Conservation (phyloP, 164 flowering plant genomes). For the Tetracentron sinense region DNA sequence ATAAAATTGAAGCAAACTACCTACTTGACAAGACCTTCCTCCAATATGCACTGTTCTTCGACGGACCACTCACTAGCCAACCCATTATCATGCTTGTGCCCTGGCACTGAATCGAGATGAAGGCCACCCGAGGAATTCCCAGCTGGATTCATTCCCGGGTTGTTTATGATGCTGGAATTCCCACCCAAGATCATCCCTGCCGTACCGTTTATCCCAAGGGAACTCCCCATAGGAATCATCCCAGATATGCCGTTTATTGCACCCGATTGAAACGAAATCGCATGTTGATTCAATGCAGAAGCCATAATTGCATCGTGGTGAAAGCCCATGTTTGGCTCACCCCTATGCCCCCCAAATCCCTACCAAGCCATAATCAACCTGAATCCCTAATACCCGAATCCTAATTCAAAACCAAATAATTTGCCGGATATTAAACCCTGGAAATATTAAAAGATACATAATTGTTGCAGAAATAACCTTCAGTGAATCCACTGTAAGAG, state of each 20-base stretch:
- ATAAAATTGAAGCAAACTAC: conserved; percentile 25
- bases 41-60: conserved; percentile 77
- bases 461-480: not conserved
- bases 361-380: conserved; percentile 10
- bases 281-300: conserved; percentile 42
- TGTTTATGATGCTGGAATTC: conserved; percentile 31
- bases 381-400: not conserved
- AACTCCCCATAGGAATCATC: conserved; percentile 39
- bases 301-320: conserved; percentile 32
- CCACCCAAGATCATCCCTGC: conserved; percentile 35
- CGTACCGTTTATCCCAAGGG: conserved; percentile 25
- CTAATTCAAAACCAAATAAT: not conserved
- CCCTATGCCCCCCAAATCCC: conserved; percentile 35
- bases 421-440: not conserved
- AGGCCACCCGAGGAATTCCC: conserved; percentile 43
- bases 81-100: conserved; percentile 68
- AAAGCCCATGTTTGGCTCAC: conserved; percentile 54
- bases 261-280: conserved; percentile 49
- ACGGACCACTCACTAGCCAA: conserved; percentile 84
- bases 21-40: conserved; percentile 79
- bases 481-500: not conserved
- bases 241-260: conserved; percentile 39
- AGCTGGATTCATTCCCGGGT: conserved; percentile 29
- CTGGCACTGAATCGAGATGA: conserved; percentile 46
- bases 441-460: not conserved